These are phyloP conservation scores for Tulasnella sp. DNA, from an alignment of 768 basidiomycete species.

Conservation along the genomic window DNA sequence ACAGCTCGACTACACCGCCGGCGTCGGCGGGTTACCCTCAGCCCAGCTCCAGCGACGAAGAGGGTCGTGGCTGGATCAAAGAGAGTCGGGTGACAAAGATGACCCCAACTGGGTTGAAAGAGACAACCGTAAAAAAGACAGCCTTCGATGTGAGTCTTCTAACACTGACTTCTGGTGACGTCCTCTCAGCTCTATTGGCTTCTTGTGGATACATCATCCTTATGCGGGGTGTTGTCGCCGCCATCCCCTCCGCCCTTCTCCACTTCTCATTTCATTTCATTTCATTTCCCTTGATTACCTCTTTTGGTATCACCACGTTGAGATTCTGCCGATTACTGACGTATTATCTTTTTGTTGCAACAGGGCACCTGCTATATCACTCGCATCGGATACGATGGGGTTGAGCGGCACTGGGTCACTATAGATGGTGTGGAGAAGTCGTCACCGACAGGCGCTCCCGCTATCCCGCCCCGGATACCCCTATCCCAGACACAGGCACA, in stretches of 20 bases:
- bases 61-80: constrained; percentile 11
- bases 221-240: not conserved
- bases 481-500: constrained; percentile 7
- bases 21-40: not conserved
- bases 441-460: constrained; percentile 1
- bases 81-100: constrained; percentile 13
- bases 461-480: constrained; percentile 4
- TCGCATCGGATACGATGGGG: constrained; percentile 1
- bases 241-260: not conserved
- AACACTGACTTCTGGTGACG: not conserved
- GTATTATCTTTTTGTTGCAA: not conserved
- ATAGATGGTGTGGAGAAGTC: constrained; percentile 7
- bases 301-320: not conserved
- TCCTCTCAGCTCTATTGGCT: not conserved
- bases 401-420: not conserved
- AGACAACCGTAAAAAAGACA: constrained; percentile 11
- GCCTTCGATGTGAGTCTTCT: constrained; percentile 8
- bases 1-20: not conserved
- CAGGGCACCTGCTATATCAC: constrained; percentile 15
- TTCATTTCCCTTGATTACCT: not conserved
- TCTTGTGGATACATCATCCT: not conserved
- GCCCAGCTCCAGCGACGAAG: not conserved
- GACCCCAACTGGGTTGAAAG: not conserved
- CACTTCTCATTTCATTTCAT: not conserved
- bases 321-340: not conserved